Percentiles rank a stretch among this genome's conserved stretches.
Evolutionary conservation across 2,329 filamentous ascomycete species (phyloP).

Genomic region (Eutypa lata): DNA sequence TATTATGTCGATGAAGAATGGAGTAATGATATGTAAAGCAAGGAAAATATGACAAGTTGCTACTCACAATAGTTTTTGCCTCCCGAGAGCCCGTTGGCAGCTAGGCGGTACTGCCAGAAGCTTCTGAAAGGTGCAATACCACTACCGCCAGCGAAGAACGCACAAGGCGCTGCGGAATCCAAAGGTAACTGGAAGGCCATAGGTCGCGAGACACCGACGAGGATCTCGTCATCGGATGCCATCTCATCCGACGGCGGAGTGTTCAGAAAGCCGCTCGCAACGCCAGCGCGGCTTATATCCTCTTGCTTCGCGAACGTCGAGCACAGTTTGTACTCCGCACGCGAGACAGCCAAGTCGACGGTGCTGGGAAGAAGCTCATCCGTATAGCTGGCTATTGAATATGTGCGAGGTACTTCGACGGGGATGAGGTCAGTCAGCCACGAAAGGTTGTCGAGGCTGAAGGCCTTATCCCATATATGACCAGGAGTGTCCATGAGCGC

Average conservation of each 20-base stretch:
- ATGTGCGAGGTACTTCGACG: constrained; percentile 50
- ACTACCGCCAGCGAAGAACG: constrained; percentile 51
- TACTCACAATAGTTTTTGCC: constrained; percentile 14
- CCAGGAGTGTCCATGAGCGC: constrained; percentile 45
- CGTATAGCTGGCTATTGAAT: constrained; percentile 49
- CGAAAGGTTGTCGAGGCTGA: constrained; percentile 39
- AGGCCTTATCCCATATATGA: constrained; percentile 49
- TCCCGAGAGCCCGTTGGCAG: constrained; percentile 14
- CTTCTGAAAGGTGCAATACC: constrained; percentile 53
- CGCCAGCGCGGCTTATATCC: constrained; percentile 37
- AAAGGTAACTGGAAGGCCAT: constrained; percentile 50
- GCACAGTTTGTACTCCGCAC: constrained; percentile 48
- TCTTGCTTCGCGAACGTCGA: constrained; percentile 35
- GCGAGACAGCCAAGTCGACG: constrained; percentile 49
- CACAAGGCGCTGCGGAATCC: constrained; percentile 46
- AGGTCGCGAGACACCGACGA: constrained; percentile 51
- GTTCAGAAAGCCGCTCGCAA: constrained; percentile 54
- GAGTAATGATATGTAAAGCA: no score
- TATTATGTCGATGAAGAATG: no score
- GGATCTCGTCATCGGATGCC: constrained; percentile 41
- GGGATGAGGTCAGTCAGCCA: constrained; percentile 46
- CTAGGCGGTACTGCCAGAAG: constrained; percentile 47
- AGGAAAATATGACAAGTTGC: neutral
- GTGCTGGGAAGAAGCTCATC: constrained; percentile 49
- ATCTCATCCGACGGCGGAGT: constrained; percentile 35